Evolutionary conservation across 2,329 filamentous ascomycete species (phyloP), one percentile per base, ranked within the genome.

Genomic region (Mariannaea sp.): DNA sequence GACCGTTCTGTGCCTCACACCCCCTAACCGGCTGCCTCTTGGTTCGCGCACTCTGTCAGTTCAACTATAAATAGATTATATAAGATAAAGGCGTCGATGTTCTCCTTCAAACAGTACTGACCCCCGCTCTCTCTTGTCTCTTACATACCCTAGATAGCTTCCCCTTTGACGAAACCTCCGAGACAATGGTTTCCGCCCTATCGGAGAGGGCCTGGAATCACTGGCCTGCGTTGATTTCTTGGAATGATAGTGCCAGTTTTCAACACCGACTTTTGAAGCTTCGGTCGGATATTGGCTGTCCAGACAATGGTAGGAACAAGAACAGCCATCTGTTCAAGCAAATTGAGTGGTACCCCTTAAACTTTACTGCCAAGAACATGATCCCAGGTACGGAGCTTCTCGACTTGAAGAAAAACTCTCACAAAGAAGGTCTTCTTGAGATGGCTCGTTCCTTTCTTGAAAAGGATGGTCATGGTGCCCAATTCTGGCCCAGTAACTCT

Each of bases 211-310:
- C n/a, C n/a, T n/a, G n/a, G n/a, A n/a, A n/a, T n/a, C n/a, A n/a
- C n/a, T n/a, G n/a, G n/a, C n/a, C n/a, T n/a, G n/a, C n/a, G n/a
- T n/a, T n/a, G n/a, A n/a, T n/a, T n/a, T n/a, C n/a, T n/a, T n/a
- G n/a, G n/a, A 19, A 26, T 13, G 9, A 13, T 14, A n/a, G 7
- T 5, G 13, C 20, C 8, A 13, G 49, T 17, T 45, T 39, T 24
- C 22, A 24, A 5, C 22, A 24, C 4, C 17, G 6, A 4, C 12
- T 48, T 17, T 27, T 4, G 8, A 24, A 32, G 6, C 22, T 56
- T 22, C 43, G 49, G 16, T 12, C 5, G 36, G 14, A 35, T 7
- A 42, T 56, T 16, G 49, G 33, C 2, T 46, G 41, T 27, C 19
- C 32, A 14, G 29, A 39, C 10, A 4, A 39, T n/a, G 12, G 20